Base-by-base conservation (phyloP, 2,329 filamentous ascomycete genomes). In the Diaporthe aspalathi region DNA sequence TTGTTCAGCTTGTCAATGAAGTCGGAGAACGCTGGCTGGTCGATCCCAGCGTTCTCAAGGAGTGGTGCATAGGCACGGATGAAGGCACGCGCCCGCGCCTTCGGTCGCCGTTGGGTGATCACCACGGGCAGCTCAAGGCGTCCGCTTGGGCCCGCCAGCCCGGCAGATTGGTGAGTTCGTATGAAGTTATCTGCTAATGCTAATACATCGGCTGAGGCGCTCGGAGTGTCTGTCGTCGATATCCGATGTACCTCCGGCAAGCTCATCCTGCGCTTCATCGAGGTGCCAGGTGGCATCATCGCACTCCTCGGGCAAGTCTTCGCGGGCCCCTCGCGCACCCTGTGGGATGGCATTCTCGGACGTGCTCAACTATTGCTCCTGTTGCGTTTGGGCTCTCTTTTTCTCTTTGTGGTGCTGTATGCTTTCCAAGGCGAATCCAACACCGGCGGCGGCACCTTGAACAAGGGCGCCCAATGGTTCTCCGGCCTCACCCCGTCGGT, bases 1-100 rank as follows among this genome's bases (percentile, higher is more conserved):
- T 82, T 80, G 70, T 88, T 81, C 72, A 88, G 82, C 22, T 79
- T 81, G 53, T 85, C 80, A 27, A 88, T 73, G 70, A 88, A 88
- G 38, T 81, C 79, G 27, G 88, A 74, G 73, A 87, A 89, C 0
- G 81, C 81, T 4, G 79, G 77, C 75, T 88, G 82, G 67, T 84
- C 81, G 72, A 89, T 85, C 3, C 83, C 85, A 17, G 78, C 78
- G 16, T 81, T 75, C n/a, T 78, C 79, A 0, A 89, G 80, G 0
- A 84, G 76, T 0, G 87, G 87, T 0, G 86, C 81, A 75, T 89
- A 89, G 0, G 85, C 87, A n/a, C 83, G 81, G 4, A 88, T 79
- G 73, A 89, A 88, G 0, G 87, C 87, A 16, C 87, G 81, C 0
- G 78, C 76, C 66, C 84, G 84, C 40, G 82, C 80, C 38, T 83